These are phyloP conservation scores for Suhomyces sp. DNA, from an alignment of 805 yeast species.

Conservation along the genomic window DNA sequence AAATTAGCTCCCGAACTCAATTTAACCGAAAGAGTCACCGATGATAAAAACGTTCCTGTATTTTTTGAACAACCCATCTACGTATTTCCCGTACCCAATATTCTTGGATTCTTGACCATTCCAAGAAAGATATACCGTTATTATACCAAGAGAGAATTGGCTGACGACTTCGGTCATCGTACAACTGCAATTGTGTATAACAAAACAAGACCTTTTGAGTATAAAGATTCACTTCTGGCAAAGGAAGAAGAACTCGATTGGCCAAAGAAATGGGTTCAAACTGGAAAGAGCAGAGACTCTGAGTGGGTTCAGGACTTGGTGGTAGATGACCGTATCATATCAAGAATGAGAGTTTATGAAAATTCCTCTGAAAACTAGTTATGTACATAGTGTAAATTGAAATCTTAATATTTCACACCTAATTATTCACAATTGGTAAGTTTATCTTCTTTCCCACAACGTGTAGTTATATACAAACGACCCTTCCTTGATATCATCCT, in stretches of 20 bases:
- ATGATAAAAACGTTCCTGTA: constrained; percentile 48
- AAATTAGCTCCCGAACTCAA: constrained; percentile 61
- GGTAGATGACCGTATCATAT: constrained; percentile 65
- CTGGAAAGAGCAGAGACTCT: constrained; percentile 68
- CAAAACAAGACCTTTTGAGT: constrained; percentile 52
- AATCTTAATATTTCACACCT: background rate
- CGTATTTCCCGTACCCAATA: constrained; percentile 71
- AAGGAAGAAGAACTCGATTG: constrained; percentile 75
- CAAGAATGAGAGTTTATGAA: constrained; percentile 49
- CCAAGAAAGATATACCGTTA: constrained; percentile 77
- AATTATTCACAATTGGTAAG: no score
- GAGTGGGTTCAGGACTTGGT: constrained; percentile 84
- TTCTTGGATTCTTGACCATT: constrained; percentile 73
- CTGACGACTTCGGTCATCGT: constrained; percentile 58
- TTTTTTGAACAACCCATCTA: constrained; percentile 75
- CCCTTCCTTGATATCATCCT: constrained; percentile 34
- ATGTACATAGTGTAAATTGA: background rate
- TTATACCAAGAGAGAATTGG: constrained; percentile 69
- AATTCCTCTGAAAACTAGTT: constrained; percentile 4
- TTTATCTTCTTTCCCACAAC: constrained; percentile 44
- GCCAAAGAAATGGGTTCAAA: constrained; percentile 81
- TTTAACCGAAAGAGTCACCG: constrained; percentile 24
- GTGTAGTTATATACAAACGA: constrained; percentile 56
- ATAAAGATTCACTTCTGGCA: constrained; percentile 42
- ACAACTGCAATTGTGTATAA: constrained; percentile 54